phyloP scores from a whole-genome alignment of 1,139 yeast species.

The Hemisphaericaspora lyxosophila region DNA sequence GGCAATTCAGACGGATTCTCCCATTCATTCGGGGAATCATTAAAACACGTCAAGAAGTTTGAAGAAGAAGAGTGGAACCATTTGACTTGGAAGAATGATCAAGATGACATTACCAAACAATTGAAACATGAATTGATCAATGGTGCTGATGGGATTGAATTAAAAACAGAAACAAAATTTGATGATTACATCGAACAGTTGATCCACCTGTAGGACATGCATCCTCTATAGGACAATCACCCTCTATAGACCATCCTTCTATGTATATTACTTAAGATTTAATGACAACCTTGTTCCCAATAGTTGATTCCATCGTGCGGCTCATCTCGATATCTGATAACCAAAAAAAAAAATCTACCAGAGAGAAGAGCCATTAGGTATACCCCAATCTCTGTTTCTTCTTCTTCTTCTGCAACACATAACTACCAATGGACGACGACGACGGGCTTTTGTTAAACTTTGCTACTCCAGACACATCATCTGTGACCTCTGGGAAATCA shows the following conservation, averaged over 20 bases:
- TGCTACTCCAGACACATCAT: conserved; percentile 36
- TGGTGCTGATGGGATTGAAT: conserved; percentile 22
- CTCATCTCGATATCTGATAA: conserved; percentile 1
- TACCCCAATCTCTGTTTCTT: not conserved
- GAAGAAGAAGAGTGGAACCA: conserved; percentile 67
- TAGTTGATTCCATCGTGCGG: conserved; percentile 6
- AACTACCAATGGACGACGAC: conserved; percentile 35
- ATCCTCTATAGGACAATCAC: too few relatives aligned
- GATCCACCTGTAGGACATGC: conserved; percentile 5
- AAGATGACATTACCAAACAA: conserved; percentile 33
- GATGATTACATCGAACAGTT: conserved; percentile 27
- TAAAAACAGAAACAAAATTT: conserved; percentile 29
- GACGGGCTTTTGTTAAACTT: conserved; percentile 71
- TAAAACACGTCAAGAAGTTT: conserved; percentile 67
- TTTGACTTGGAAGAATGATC: conserved; percentile 49
- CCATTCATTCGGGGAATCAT: conserved; percentile 75
- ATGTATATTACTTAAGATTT: too few relatives aligned
- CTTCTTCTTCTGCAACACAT: not conserved
- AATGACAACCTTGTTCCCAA: too few relatives aligned
- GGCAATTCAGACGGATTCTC: conserved; percentile 64
- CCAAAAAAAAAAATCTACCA: not conserved
- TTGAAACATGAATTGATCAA: conserved; percentile 26
- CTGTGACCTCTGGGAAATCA: conserved; percentile 10
- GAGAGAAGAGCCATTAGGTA: not conserved
- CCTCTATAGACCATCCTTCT: not conserved